Conservation (phyloP, 257 asterid genomes). For the Solanum bulbocastanum region DNA sequence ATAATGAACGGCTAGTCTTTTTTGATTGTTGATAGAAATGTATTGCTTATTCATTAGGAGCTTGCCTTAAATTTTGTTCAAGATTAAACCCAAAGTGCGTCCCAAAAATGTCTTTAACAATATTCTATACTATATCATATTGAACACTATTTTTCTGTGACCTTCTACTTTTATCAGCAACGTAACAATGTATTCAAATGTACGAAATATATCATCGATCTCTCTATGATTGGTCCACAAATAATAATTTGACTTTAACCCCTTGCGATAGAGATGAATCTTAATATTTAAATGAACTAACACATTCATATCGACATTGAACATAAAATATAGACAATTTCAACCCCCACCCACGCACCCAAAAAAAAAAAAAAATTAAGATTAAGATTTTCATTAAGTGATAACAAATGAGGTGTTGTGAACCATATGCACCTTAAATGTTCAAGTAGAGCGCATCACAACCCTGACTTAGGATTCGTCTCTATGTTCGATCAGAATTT, state of each 20-base stretch:
- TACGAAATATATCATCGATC: neutral
- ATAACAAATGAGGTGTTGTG: too few species aligned
- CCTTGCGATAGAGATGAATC: neutral
- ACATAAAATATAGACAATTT: neutral
- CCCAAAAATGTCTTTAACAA: neutral
- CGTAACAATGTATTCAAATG: neutral
- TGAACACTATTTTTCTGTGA: neutral
- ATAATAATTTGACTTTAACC: too few species aligned
- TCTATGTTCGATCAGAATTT: neutral
- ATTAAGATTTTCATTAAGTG: too few species aligned
- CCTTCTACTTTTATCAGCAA: neutral
- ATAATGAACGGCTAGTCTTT: too few species aligned
- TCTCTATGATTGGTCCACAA: too few species aligned
- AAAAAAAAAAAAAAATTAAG: too few species aligned
- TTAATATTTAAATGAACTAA: too few species aligned
- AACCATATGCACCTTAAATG: too few species aligned
- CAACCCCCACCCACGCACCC: neutral
- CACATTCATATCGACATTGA: neutral
- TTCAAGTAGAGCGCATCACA: too few species aligned
- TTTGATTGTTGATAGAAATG: neutral
- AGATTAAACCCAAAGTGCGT: neutral
- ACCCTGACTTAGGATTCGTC: neutral
- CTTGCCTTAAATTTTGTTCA: neutral
- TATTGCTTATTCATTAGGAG: neutral
- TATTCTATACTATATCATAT: too few species aligned